Conservation (phyloP, 495 filamentous ascomycete genomes). For the Evernia prunastri region DNA sequence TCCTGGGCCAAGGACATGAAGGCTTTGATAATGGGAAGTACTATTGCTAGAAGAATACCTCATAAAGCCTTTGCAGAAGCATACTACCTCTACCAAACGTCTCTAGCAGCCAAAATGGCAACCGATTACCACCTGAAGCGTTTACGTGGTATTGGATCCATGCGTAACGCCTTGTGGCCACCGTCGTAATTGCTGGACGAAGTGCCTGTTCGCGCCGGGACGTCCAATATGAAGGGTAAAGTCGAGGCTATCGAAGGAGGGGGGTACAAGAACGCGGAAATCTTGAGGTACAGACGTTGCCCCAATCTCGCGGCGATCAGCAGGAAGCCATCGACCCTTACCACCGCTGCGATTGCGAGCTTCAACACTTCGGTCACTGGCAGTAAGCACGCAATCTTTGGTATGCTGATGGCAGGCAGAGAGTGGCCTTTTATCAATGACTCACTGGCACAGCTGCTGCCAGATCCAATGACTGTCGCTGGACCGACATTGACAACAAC, state of each 20-base stretch:
- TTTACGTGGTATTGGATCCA: background rate
- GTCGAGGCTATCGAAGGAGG: background rate
- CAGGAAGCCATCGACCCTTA: background rate
- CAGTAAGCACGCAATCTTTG: background rate
- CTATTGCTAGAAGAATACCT: background rate
- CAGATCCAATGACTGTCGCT: background rate
- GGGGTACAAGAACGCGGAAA: background rate
- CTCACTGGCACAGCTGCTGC: background rate
- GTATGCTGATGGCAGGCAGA: background rate
- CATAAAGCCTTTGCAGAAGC: background rate
- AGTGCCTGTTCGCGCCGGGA: background rate
- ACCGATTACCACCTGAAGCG: background rate
- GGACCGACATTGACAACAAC: background rate
- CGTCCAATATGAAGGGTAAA: background rate
- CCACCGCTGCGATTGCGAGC: background rate
- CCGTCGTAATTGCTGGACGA: background rate
- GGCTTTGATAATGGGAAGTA: background rate
- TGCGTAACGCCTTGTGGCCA: background rate
- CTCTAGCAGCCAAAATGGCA: background rate
- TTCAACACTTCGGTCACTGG: background rate
- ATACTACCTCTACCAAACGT: background rate
- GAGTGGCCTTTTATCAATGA: background rate
- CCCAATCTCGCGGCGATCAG: background rate
- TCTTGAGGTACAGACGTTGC: background rate
- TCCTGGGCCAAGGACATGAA: background rate